Base-by-base conservation (phyloP, 2,329 filamentous ascomycete genomes). In the Plectosphaerella cucumerina region DNA sequence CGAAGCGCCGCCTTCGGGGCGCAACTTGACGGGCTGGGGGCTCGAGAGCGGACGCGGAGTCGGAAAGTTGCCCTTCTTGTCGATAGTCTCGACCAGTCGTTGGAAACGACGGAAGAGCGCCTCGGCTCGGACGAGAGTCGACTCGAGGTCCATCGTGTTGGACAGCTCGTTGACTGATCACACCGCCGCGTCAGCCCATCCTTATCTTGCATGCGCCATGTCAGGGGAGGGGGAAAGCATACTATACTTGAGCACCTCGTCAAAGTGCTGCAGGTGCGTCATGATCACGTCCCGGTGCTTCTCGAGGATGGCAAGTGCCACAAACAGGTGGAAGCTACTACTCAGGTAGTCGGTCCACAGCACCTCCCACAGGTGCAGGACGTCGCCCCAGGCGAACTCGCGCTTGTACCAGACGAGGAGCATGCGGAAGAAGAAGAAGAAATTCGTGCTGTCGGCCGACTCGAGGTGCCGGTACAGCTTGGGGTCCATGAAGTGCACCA, bases 391-490 rank as follows among this genome's bases (percentile, higher is more conserved):
- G 58, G 84, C 81, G 61, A 99, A 99, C 69, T 99, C 94, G 45
- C 94, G 87, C 75, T 99, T 99, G 70, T 94, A 99, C 94, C 94
- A 99, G 10, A 99, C 94, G 1, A 99, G 78, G 33, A 99, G 78
- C 94, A 97, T 97, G 53, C 94, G 89, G 82, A 97, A 99, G 76
- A 99, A 97, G 76, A 99, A 99, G 72, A 99, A 99, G 70, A 99
- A 99, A 68, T 99, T 99, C 21, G 94, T 99, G 62, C 89, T 95
- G 62, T 99, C 95, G 18, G 92, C 89, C 15, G 82, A 85, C 67
- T 96, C 84, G 0, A 99, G 81, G 61, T 99, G 94, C 2, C 89
- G 78, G 70, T 97, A 97, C 8, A 99, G 83, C 65, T 91, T 89
- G 0, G 95, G 94, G 59, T 99, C 94, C 84, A 99, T 92, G 51